Evolutionary conservation across 2,329 filamentous ascomycete genomes (phyloP), one percentile per base, ranked within the genome.

Genomic region (Calonectria naviculata): DNA sequence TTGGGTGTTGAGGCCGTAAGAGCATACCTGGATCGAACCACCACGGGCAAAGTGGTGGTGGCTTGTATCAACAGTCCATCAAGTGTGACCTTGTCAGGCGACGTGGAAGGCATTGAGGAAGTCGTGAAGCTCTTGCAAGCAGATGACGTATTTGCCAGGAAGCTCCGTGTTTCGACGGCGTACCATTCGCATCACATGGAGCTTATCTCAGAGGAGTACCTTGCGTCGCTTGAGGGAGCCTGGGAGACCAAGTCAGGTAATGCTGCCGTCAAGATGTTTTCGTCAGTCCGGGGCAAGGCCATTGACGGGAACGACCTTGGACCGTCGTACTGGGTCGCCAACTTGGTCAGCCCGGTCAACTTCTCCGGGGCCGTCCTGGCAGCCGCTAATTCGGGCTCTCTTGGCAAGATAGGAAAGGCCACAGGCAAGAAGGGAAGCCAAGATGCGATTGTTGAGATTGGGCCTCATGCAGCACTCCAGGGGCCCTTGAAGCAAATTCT

Each of bases 41-140:
- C 46, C 13, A 28, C 13, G 31, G 70, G 68, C 6, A 54, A 46
- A 36, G 71, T 77, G 17, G 70, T 71, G 9, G 77, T 84, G 34
- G 84, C 81, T 4, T 87, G 87, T 71, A 83, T 85, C 71, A 89
- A 89, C 79, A 87, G 85, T 41, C 87, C 87, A 0, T 79, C 81
- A 0, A 88, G 83, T 61, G 75, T 87, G 10, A 89, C 87, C 0
- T 79, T 89, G 0, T 87, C 87, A 0, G 87, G 87, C 13, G 84
- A 86, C 54, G 80, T 82, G 34, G 75, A 77, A 2, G 83, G 81
- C 4, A 80, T 89, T 9, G 82, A 84, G 7, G 81, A 84, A 68
- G 75, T 87, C 5, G 80, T 74, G 19, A 58, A 56, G 1, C 49
- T 66, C 17, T 49, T 84, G 38, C 79, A 85, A 44, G 46, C 26